Evolutionary conservation across 2,329 filamentous ascomycete species (phyloP), one percentile per base, ranked within the genome.

Genomic region (Cladorrhinum sp.): DNA sequence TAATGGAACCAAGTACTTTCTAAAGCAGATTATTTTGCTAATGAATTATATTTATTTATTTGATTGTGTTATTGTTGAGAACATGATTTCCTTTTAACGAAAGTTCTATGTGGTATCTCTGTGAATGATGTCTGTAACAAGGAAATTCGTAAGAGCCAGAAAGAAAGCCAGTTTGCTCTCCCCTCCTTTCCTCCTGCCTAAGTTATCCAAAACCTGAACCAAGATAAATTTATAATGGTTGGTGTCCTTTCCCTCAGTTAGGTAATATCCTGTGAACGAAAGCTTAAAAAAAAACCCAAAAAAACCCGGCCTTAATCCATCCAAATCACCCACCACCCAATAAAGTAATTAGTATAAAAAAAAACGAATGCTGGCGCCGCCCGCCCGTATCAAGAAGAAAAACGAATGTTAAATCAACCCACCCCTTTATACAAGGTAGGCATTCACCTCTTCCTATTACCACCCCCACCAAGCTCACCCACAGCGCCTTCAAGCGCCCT

Each of bases 401-500:
- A 45, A 45, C 8, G 41, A 41, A 18, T 18, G 6, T 7, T 2
- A 45, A 45, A 45, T n/a, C n/a, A n/a, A n/a, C n/a, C n/a, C n/a
- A n/a, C n/a, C n/a, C n/a, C n/a, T 45, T n/a, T n/a, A 20, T 24
- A 7, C 22, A 41, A 45, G 20, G 23, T 12, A 24, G 12, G n/a
- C n/a, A n/a, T 22, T 58, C 32, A 59, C 51, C 72, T 76, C 71
- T 73, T 76, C 75, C 75, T 83, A n/a, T n/a, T n/a, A 73, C 72
- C 78, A 76, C 72, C 81, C 72, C 84, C 79, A 12, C 16, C 41
- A 72, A 78, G 78, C 52, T 80, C 78, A 13, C 75, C 75, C 23
- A 87, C 68, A 12, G 84, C 80, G 32, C 72, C 75, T 53, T 84
- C 77, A 62, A 87, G 71, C 4, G 79, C 76, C 71, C 74, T 79